These are phyloP conservation scores for Nyctanthes arbortristis DNA, from an alignment of 257 asterid species.

Conservation along the genomic window DNA sequence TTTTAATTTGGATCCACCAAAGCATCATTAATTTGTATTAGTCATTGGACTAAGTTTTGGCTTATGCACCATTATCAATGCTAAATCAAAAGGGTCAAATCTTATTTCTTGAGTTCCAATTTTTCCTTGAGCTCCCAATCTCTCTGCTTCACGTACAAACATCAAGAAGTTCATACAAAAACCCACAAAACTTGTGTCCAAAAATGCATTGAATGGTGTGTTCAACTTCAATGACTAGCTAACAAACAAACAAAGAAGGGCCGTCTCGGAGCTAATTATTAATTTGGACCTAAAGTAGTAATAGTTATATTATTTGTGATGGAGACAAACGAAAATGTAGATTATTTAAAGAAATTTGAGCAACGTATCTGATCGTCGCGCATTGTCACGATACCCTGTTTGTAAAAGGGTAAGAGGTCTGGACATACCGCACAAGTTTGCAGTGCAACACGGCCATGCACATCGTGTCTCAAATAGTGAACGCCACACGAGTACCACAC, in stretches of 20 bases:
- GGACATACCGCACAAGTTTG: too few species aligned
- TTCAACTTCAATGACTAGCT: not conserved
- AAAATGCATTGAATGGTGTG: not conserved
- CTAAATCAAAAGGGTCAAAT: constrained; percentile 22
- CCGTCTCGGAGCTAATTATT: not conserved
- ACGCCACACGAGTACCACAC: too few species aligned
- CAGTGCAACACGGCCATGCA: too few species aligned
- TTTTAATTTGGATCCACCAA: not conserved
- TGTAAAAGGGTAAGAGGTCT: too few species aligned
- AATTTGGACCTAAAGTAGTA: too few species aligned
- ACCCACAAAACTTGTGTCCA: not conserved
- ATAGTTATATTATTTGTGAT: too few species aligned
- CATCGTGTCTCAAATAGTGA: too few species aligned
- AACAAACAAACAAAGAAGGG: not conserved
- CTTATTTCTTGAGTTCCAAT: constrained; percentile 27
- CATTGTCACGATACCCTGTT: too few species aligned
- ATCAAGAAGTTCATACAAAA: not conserved
- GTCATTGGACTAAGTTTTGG: constrained; percentile 6
- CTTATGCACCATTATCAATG: constrained; percentile 27
- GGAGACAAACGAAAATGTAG: too few species aligned
- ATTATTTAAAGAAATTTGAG: too few species aligned
- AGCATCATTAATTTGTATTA: constrained; percentile 22
- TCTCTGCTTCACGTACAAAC: not conserved
- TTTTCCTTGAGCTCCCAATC: not conserved
- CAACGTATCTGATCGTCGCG: too few species aligned